Percentiles rank a stretch among this genome's conserved stretches.
phyloP scores from a whole-genome alignment of 352 stramenopile genomes.

The Phytophthora uliginosa region DNA sequence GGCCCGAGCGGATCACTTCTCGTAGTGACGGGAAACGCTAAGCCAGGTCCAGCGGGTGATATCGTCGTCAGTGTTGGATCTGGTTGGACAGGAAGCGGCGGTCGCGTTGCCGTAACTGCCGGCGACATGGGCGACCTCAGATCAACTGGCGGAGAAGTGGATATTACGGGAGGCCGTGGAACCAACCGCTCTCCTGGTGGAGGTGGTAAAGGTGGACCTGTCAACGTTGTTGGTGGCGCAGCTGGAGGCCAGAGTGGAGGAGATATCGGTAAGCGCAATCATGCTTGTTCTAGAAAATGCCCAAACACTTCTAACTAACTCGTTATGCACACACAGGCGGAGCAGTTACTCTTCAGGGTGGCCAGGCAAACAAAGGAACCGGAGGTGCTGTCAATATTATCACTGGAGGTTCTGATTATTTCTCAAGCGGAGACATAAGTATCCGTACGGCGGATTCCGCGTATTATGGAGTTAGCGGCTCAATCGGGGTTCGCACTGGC shows the following conservation, averaged over 20 bases:
- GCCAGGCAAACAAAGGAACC: constrained; percentile 51
- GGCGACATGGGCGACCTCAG: constrained; percentile 60
- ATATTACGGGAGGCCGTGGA: constrained; percentile 60
- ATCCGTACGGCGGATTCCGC: constrained; percentile 78
- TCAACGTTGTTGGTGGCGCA: constrained; percentile 67
- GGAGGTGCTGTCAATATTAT: constrained; percentile 63
- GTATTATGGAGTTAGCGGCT: constrained; percentile 74
- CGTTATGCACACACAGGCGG: constrained; percentile 37
- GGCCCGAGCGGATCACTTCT: constrained; percentile 80
- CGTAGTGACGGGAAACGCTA: constrained; percentile 81
- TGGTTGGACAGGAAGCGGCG: constrained; percentile 87
- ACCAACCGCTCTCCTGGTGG: constrained; percentile 47
- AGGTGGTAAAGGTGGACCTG: constrained; percentile 68
- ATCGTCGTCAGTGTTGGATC: constrained; percentile 84
- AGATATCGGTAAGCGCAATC: constrained; percentile 51
- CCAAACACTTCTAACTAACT: background rate
- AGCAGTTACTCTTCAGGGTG: constrained; percentile 56
- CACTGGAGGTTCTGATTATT: constrained; percentile 50
- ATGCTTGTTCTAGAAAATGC: background rate
- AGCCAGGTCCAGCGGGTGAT: constrained; percentile 76
- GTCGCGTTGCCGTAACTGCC: constrained; percentile 76
- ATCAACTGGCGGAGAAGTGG: constrained; percentile 61
- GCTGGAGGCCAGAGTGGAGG: constrained; percentile 49
- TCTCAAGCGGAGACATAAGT: constrained; percentile 64
- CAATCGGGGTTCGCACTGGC: constrained; percentile 68